phyloP scores from a whole-genome alignment of 2,329 filamentous ascomycete species.

The Monilinia laxa region DNA sequence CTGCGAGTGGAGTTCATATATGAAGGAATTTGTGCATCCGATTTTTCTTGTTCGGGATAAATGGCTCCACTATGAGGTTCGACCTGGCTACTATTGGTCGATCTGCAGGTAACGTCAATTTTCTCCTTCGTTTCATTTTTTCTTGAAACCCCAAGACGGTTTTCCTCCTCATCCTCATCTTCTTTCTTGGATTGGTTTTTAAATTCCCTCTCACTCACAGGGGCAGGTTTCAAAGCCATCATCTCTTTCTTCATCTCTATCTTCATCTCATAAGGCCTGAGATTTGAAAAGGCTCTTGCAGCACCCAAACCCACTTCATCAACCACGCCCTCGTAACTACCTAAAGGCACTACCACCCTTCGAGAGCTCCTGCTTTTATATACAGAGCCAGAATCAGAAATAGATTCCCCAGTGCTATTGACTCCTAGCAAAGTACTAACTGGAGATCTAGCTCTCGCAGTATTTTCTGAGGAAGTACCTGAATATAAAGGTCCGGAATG shows the following conservation, averaged over 20 bases:
- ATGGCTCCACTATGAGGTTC: background rate
- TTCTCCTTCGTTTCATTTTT: background rate
- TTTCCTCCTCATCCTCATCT: background rate
- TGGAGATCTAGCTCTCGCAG: slow-evolving; percentile 17
- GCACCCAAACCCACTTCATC: background rate
- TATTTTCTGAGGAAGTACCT: background rate
- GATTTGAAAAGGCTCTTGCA: background rate
- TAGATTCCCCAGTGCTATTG: background rate
- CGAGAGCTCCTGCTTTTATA: background rate
- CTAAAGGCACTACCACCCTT: too few species aligned
- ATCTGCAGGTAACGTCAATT: background rate
- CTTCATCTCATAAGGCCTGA: background rate
- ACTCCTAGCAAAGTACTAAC: slow-evolving; percentile 5
- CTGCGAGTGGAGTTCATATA: background rate
- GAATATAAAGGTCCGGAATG: background rate
- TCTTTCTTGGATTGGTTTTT: background rate
- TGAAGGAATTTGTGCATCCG: background rate
- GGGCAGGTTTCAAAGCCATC: too few species aligned
- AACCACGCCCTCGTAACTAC: background rate
- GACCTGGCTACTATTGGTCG: background rate
- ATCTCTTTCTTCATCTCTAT: background rate
- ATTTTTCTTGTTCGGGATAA: background rate
- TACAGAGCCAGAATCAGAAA: background rate
- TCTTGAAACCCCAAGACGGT: background rate
- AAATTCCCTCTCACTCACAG: background rate